Percentiles rank a stretch among this genome's conserved stretches.
phyloP scores from a whole-genome alignment of 345 rosid species.

The Conringia planisiliqua region DNA sequence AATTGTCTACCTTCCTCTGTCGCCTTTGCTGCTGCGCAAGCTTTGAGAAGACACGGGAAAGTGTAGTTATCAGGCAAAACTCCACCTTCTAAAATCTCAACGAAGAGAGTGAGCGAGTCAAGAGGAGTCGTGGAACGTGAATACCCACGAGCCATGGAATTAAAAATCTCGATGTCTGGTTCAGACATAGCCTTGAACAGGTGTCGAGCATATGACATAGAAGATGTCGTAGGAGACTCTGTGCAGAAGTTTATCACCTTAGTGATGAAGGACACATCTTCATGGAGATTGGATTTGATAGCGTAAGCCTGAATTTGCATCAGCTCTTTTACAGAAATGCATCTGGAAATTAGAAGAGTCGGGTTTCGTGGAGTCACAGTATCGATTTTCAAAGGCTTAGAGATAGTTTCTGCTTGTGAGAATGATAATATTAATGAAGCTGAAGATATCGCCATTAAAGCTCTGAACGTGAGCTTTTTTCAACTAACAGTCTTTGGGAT shows the following conservation, averaged over 20 bases:
- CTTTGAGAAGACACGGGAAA: constrained; percentile 67
- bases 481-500: not conserved
- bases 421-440: constrained; percentile 16
- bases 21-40: constrained; percentile 47
- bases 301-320: constrained; percentile 67
- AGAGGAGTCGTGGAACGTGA: constrained; percentile 43
- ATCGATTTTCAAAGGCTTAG: not conserved
- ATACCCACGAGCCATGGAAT: constrained; percentile 69
- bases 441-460: constrained; percentile 44
- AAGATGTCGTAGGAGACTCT: constrained; percentile 33
- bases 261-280: constrained; percentile 43
- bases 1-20: constrained; percentile 58
- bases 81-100: constrained; percentile 40
- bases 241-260: constrained; percentile 69
- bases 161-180: constrained; percentile 57
- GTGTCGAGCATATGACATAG: constrained; percentile 51
- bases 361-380: constrained; percentile 26
- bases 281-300: constrained; percentile 56
- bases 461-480: constrained; percentile 22
- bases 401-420: constrained; percentile 13
- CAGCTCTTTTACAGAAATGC: constrained; percentile 51
- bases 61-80: constrained; percentile 61
- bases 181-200: constrained; percentile 55
- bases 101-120: constrained; percentile 44
- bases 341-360: constrained; percentile 43